Base-by-base conservation (phyloP, 2,329 filamentous ascomycete genomes). In the Phoma herbarum region DNA sequence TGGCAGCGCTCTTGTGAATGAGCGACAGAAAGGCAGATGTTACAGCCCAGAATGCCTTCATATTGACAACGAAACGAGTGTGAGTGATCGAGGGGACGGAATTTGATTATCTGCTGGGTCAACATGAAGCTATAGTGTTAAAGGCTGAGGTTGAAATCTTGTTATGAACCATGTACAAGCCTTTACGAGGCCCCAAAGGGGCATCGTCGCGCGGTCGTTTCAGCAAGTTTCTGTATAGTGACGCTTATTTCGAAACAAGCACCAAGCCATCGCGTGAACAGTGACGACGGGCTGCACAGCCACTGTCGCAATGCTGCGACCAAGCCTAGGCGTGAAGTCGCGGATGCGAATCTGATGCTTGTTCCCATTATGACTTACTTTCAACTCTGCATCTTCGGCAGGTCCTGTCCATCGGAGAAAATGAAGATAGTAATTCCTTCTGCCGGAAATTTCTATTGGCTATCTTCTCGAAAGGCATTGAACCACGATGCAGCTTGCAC, bases 1-100 rank as follows among this genome's bases (percentile, higher is more conserved):
- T 68, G 48, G 67, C 65, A 23, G 29, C 20, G 57, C 51, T 58
- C 43, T 59, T 52, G 16, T 59, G 55, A 28, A 58, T 39, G 16
- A 67, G 31, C 23, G 64, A 44, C 22, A 57, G 22, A 26, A 69
- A 47, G 47, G 53, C 57, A 49, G 52, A 48, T 16, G 62, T 12
- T 29, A 61, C 52, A 51, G 61, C 37, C 42, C 35, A 60, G 2
- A 53, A 29, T 44, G 44, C 43, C 50, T 60, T 65, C 60, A 63
- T 65, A 14, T 12, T 43, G 26, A 48, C 25, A 2, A 9, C 18
- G 11, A 31, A 48, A 49, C 44, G 45, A 49, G 37, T 55, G 44
- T 29, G 22, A 1, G 8, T 14, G 16, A 26, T 25, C 3, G 33
- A 28, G 29, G 25, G 20, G 6, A 25, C 7, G 5, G 12, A 4